These are phyloP conservation scores for Fusarium newnesense DNA, from an alignment of 2,329 filamentous ascomycete species.

Conservation along the genomic window DNA sequence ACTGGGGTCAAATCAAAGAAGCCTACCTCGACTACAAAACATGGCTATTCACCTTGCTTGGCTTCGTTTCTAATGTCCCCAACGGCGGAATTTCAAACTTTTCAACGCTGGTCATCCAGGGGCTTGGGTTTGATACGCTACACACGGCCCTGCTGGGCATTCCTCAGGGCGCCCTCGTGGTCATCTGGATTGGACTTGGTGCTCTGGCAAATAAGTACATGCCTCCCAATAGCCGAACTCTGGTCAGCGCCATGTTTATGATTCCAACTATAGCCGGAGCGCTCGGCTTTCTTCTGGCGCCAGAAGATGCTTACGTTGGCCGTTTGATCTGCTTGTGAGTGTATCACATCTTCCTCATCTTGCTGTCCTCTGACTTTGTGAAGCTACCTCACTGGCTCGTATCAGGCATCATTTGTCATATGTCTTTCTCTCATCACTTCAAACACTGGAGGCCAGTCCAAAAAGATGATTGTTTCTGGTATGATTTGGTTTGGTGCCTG, in stretches of 20 bases:
- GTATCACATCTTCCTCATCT: accelerated
- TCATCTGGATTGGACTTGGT: conserved; percentile 54
- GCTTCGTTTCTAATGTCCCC: conserved; percentile 62
- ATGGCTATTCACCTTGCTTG: conserved; percentile 66
- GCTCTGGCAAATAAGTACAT: conserved; percentile 52
- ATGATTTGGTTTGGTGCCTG: conserved; percentile 70
- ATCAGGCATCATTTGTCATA: conserved; percentile 54
- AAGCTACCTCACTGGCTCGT: conserved; percentile 51
- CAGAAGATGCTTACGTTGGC: conserved; percentile 59
- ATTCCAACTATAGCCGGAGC: conserved; percentile 68
- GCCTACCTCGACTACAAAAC: conserved; percentile 68
- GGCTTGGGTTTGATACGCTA: conserved; percentile 61
- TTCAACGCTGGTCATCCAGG: conserved; percentile 67
- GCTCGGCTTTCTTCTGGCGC: conserved; percentile 66
- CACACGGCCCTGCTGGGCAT: conserved; percentile 53
- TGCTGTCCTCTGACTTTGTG: background rate
- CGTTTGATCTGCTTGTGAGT: conserved; percentile 65
- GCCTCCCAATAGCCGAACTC: conserved; percentile 60
- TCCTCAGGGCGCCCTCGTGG: conserved; percentile 51
- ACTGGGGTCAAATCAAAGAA: conserved; percentile 65
- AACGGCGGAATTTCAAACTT: conserved; percentile 72
- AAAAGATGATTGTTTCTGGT: conserved; percentile 72
- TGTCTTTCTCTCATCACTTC: conserved; percentile 58
- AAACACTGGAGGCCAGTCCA: conserved; percentile 66
- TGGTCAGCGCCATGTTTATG: conserved; percentile 66